These are phyloP conservation scores for Fusarium sacchari DNA, from an alignment of 2,329 filamentous ascomycete genomes.

Conservation along the genomic window DNA sequence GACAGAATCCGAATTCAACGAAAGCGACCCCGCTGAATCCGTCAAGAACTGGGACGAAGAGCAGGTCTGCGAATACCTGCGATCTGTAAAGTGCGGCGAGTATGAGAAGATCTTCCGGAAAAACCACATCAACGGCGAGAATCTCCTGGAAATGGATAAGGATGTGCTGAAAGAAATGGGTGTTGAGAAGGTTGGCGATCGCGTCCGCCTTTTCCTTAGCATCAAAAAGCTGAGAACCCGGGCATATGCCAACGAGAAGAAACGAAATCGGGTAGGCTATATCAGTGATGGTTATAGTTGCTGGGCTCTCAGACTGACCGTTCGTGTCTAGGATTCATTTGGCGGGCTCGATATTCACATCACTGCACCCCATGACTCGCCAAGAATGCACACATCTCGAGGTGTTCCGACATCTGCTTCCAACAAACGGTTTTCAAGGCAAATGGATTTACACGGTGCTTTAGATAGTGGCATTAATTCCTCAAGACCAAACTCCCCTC, in stretches of 20 bases:
- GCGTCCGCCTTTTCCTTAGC: slow-evolving; percentile 87
- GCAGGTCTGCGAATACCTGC: slow-evolving; percentile 88
- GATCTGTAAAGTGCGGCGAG: slow-evolving; percentile 90
- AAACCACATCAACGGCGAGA: slow-evolving; percentile 98
- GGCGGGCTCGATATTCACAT: slow-evolving; percentile 76
- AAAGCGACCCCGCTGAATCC: slow-evolving; percentile 78
- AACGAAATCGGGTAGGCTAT: slow-evolving; percentile 80
- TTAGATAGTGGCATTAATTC: slow-evolving; percentile 60
- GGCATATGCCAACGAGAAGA: slow-evolving; percentile 80
- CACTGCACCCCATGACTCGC: slow-evolving; percentile 53
- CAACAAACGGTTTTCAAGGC: slow-evolving; percentile 73
- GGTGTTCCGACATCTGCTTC: slow-evolving; percentile 49
- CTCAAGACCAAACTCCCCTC: slow-evolving; percentile 79
- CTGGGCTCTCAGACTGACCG: slow-evolving; percentile 10
- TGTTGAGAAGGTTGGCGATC: slow-evolving; percentile 96
- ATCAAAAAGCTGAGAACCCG: slow-evolving; percentile 86
- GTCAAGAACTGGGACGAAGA: slow-evolving; percentile 92
- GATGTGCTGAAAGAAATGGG: slow-evolving; percentile 97
- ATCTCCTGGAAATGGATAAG: slow-evolving; percentile 96
- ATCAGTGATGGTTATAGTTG: not conserved
- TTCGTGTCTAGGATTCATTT: slow-evolving; percentile 75
- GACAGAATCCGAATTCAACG: slow-evolving; percentile 92
- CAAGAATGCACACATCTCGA: slow-evolving; percentile 70
- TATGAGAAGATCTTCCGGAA: slow-evolving; percentile 90
- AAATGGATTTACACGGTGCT: slow-evolving; percentile 61